Evolutionary conservation across 768 basidiomycete genomes (phyloP).

Genomic region (Gyrodon lividus): DNA sequence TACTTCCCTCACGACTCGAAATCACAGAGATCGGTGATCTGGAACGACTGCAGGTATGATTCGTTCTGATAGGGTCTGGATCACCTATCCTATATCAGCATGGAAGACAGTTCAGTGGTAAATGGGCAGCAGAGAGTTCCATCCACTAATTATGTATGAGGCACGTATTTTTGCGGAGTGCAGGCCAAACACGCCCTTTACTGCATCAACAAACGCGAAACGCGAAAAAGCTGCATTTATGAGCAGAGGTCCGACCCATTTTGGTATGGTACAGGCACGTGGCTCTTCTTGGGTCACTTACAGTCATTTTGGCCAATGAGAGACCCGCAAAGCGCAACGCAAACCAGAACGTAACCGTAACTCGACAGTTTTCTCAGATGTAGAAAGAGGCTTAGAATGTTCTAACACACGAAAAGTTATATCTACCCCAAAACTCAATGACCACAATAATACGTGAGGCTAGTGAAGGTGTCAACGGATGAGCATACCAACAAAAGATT

Average conservation of each 20-base stretch:
- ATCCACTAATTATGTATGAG: conserved; percentile 6
- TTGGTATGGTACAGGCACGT: too few relatives aligned
- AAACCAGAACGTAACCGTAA: too few relatives aligned
- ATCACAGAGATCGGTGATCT: conserved; percentile 18
- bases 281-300: too few relatives aligned
- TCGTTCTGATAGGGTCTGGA: background rate
- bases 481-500: conserved; percentile 7
- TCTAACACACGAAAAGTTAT: conserved; percentile 10
- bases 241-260: too few relatives aligned
- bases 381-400: background rate
- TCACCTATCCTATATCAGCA: background rate
- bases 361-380: too few relatives aligned
- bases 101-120: conserved; percentile 3
- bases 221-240: too few relatives aligned
- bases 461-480: too few relatives aligned
- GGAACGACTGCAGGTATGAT: conserved; percentile 6
- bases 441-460: conserved; percentile 22
- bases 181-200: conserved; percentile 19
- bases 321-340: too few relatives aligned
- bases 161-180: conserved; percentile 11
- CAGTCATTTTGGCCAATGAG: too few relatives aligned
- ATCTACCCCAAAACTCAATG: conserved; percentile 33
- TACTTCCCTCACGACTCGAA: background rate
- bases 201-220: too few relatives aligned
- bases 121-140: conserved; percentile 3